Evolutionary conservation across 768 basidiomycete species (phyloP).

Genomic region (Hygrophorus pudorinus): DNA sequence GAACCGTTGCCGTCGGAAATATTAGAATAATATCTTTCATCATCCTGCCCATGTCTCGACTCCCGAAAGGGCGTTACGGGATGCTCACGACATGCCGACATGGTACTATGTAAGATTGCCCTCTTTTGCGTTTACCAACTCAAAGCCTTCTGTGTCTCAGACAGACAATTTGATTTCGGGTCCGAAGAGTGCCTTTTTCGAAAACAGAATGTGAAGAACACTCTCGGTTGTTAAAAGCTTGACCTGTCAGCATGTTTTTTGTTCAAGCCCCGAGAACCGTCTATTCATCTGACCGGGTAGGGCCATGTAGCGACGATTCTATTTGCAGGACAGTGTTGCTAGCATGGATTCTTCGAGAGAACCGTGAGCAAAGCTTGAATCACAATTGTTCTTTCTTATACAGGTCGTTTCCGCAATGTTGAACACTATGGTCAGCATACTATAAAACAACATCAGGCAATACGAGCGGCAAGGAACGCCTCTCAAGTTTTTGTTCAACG

Average conservation of each 20-base stretch:
- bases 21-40: conserved; percentile 42
- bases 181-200: conserved; percentile 39
- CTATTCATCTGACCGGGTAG: conserved; percentile 12
- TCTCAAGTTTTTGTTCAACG: conserved; percentile 7
- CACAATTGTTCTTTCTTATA: background rate
- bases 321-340: conserved; percentile 35
- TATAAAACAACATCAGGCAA: conserved; percentile 18
- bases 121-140: background rate
- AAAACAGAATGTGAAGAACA: conserved; percentile 45
- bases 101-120: conserved; percentile 33
- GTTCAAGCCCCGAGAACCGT: background rate
- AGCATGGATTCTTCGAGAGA: conserved; percentile 41
- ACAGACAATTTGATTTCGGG: conserved; percentile 42
- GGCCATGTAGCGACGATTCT: conserved; percentile 22
- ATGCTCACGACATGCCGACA: conserved; percentile 39
- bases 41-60: conserved; percentile 37
- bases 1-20: conserved; percentile 34
- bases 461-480: conserved; percentile 13
- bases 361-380: conserved; percentile 19
- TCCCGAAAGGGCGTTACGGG: conserved; percentile 30
- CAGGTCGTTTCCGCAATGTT: conserved; percentile 34
- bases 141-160: conserved; percentile 11
- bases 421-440: conserved; percentile 35
- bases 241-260: conserved; percentile 14
- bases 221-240: conserved; percentile 27